These are phyloP conservation scores for Sugiyamaella pinicola DNA, from an alignment of 1,139 yeast species.

Conservation along the genomic window DNA sequence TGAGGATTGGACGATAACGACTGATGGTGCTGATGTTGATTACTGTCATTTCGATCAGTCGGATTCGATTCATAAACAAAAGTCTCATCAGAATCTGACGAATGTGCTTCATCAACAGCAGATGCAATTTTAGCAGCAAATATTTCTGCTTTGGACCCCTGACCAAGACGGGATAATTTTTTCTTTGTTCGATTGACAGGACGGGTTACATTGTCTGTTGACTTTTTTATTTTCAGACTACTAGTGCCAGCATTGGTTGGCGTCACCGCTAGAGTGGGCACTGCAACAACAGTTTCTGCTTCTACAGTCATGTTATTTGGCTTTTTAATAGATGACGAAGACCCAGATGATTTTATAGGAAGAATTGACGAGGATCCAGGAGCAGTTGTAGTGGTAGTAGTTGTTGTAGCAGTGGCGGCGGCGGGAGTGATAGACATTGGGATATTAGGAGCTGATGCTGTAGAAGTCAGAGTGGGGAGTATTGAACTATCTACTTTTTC, in stretches of 20 bases:
- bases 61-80: constrained; percentile 77
- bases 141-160: constrained; percentile 73
- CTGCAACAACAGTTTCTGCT: constrained; percentile 48
- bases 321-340: constrained; percentile 17
- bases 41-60: constrained; percentile 28
- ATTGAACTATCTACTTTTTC: background rate
- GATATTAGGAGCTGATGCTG: constrained; percentile 5
- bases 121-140: constrained; percentile 93
- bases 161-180: constrained; percentile 30
- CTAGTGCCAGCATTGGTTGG: constrained; percentile 27
- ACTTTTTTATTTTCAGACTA: constrained; percentile 37
- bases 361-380: constrained; percentile 18
- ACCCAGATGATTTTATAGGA: constrained; percentile 8
- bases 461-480: background rate
- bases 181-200: constrained; percentile 30
- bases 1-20: constrained; percentile 25
- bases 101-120: constrained; percentile 88
- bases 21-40: constrained; percentile 18
- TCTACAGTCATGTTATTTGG: constrained; percentile 45
- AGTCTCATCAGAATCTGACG: constrained; percentile 88
- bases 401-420: constrained; percentile 1
- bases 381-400: background rate
- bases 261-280: constrained; percentile 41
- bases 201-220: constrained; percentile 39
- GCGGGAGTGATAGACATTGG: constrained; percentile 2